Conservation (phyloP, 2,329 filamentous ascomycete species). For the Colletotrichum zoysiae region DNA sequence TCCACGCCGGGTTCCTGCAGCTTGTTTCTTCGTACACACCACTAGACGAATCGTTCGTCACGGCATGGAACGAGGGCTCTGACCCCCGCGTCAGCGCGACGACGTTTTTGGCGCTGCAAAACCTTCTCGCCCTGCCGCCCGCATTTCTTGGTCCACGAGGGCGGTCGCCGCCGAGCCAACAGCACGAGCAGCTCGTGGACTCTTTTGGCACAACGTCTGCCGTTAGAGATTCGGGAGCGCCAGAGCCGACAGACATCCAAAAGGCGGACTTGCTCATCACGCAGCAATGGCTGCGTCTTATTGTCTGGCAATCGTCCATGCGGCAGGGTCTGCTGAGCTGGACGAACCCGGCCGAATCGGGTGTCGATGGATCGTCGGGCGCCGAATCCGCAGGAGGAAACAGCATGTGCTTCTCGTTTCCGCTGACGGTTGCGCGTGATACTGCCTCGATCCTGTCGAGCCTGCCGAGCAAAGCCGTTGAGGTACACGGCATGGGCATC, state of each 20-base stretch:
- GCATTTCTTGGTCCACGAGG: constrained; percentile 47
- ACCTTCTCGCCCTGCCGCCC: constrained; percentile 50
- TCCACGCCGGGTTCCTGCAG: constrained; percentile 70
- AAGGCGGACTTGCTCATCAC: constrained; percentile 77
- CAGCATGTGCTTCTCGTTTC: constrained; percentile 72
- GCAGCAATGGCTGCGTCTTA: constrained; percentile 77
- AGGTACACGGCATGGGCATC: constrained; percentile 63
- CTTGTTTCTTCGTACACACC: constrained; percentile 72
- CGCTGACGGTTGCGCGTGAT: constrained; percentile 71
- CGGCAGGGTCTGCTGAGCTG: constrained; percentile 74
- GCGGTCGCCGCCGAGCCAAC: constrained; percentile 47
- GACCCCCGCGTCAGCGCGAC: constrained; percentile 51
- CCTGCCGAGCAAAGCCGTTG: constrained; percentile 56
- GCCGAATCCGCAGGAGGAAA: constrained; percentile 25
- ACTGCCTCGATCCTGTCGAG: constrained; percentile 60
- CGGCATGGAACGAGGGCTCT: constrained; percentile 72
- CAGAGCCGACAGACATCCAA: constrained; percentile 70
- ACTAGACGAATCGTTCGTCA: constrained; percentile 73
- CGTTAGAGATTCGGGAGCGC: constrained; percentile 43
- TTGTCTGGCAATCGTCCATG: constrained; percentile 80
- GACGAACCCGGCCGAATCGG: constrained; percentile 41
- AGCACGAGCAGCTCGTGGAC: constrained; percentile 27
- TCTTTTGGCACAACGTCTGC: constrained; percentile 30
- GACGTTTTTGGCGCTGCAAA: constrained; percentile 53
- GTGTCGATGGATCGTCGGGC: constrained; percentile 20